Conservation (phyloP, 2,329 filamentous ascomycete species). For the Penicillium sp. region DNA sequence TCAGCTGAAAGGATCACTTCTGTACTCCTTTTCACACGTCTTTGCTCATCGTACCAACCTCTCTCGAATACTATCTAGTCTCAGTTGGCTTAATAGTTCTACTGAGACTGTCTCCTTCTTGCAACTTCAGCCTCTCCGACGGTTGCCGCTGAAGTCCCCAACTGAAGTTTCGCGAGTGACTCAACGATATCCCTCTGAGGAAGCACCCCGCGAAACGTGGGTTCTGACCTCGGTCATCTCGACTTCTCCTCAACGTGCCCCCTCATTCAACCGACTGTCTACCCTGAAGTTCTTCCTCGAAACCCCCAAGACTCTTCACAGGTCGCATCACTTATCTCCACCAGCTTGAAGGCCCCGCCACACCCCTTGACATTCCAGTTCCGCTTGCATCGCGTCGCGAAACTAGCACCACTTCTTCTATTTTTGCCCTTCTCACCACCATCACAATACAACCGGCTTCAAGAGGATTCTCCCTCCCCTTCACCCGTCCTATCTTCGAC, state of each 20-base stretch:
- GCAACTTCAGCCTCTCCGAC: neutral
- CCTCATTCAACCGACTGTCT: neutral
- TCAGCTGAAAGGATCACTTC: neutral
- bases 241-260: conserved; percentile 16
- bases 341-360: conserved; percentile 4
- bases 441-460: conserved; percentile 5
- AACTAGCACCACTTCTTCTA: conserved; percentile 7
- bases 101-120: neutral
- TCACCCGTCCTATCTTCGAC: conserved; percentile 1
- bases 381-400: conserved; percentile 27
- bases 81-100: neutral
- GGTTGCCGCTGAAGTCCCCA: conserved; percentile 4
- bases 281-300: neutral
- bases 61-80: neutral
- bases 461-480: neutral
- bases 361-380: conserved; percentile 21
- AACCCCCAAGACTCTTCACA: neutral
- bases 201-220: conserved; percentile 30
- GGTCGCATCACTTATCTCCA: neutral
- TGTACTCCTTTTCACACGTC: neutral
- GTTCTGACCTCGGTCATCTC: conserved; percentile 13
- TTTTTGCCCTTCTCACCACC: conserved; percentile 10
- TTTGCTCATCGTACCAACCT: conserved; percentile 5
- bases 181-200: conserved; percentile 26
- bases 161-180: conserved; percentile 22